These are phyloP conservation scores for Crithidia thermophila DNA, from an alignment of 208 protist genomes.

Conservation along the genomic window DNA sequence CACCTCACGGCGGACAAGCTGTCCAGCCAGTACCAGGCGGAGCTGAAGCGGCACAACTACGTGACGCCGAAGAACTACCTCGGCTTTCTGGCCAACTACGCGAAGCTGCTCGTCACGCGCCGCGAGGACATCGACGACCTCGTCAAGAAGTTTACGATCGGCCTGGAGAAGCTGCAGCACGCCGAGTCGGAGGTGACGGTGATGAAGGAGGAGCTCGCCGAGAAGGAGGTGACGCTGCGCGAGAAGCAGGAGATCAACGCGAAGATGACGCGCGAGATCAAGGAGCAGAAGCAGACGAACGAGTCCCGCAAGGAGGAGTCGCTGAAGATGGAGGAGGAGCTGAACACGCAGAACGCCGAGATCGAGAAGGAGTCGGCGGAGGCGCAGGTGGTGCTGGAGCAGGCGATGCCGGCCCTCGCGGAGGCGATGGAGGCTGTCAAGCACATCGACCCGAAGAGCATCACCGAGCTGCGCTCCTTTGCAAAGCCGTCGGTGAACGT, in stretches of 20 bases:
- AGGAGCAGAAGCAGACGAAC: constrained; percentile 88
- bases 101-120: constrained; percentile 92
- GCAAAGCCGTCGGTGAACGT: constrained; percentile 95
- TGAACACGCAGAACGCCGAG: constrained; percentile 90
- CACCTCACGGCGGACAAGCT: constrained; percentile 93
- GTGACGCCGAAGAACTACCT: constrained; percentile 99
- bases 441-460: constrained; percentile 95
- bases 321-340: constrained; percentile 90
- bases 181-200: constrained; percentile 97
- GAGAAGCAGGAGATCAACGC: constrained; percentile 95
- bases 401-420: constrained; percentile 96
- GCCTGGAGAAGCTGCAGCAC: constrained; percentile 96
- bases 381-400: constrained; percentile 94
- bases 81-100: constrained; percentile 98
- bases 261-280: constrained; percentile 93
- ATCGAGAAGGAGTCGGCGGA: constrained; percentile 94
- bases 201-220: constrained; percentile 94
- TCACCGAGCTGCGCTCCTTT: constrained; percentile 97
- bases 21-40: constrained; percentile 86
- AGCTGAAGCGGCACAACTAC: constrained; percentile 97
- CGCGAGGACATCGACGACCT: constrained; percentile 94
- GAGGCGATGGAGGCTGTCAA: constrained; percentile 97
- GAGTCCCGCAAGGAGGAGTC: constrained; percentile 91
- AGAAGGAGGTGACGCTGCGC: constrained; percentile 94
- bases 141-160: constrained; percentile 95